A percentile compares a stretch with the other conserved stretches of the same genome.
phyloP scores from a whole-genome alignment of 2,329 filamentous ascomycete species.

The Thyridium curvatum region DNA sequence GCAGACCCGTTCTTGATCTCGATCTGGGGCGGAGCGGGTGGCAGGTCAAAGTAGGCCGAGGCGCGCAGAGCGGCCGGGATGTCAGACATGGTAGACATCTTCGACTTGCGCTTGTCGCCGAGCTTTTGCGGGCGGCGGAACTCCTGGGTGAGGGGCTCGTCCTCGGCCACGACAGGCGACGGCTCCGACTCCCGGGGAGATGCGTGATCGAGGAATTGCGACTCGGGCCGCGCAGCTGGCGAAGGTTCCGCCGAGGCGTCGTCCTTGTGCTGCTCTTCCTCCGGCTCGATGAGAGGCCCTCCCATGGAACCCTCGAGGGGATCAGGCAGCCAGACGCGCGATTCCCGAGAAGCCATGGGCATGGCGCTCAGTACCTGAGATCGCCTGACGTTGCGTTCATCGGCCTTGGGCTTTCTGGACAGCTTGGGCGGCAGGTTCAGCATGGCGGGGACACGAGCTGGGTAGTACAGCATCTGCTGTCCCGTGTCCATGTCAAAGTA shows the following conservation, averaged over 20 bases:
- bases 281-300: slow-evolving; percentile 7
- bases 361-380: slow-evolving; percentile 67
- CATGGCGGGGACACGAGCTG: slow-evolving; percentile 88
- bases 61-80: slow-evolving; percentile 82
- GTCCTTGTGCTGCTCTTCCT: not conserved
- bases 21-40: slow-evolving; percentile 42
- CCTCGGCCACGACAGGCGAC: too few relatives aligned
- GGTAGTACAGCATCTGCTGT: slow-evolving; percentile 88
- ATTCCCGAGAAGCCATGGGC: slow-evolving; percentile 28
- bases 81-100: slow-evolving; percentile 30
- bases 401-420: slow-evolving; percentile 63
- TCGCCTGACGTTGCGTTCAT: slow-evolving; percentile 61
- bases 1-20: slow-evolving; percentile 73
- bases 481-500: slow-evolving; percentile 60
- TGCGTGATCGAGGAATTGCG: too few relatives aligned
- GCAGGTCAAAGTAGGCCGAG: slow-evolving; percentile 82
- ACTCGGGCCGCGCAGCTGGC: slow-evolving; percentile 12
- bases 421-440: slow-evolving; percentile 86
- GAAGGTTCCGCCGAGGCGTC: slow-evolving; percentile 11
- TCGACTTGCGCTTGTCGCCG: slow-evolving; percentile 29
- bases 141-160: slow-evolving; percentile 6
- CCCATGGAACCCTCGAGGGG: slow-evolving; percentile 28
- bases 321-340: slow-evolving; percentile 40
- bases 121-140: slow-evolving; percentile 20
- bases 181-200: too few relatives aligned